Percentiles rank a stretch among this genome's conserved stretches.
phyloP scores from a whole-genome alignment of 768 basidiomycete genomes.

The Pleurotus eryngii region DNA sequence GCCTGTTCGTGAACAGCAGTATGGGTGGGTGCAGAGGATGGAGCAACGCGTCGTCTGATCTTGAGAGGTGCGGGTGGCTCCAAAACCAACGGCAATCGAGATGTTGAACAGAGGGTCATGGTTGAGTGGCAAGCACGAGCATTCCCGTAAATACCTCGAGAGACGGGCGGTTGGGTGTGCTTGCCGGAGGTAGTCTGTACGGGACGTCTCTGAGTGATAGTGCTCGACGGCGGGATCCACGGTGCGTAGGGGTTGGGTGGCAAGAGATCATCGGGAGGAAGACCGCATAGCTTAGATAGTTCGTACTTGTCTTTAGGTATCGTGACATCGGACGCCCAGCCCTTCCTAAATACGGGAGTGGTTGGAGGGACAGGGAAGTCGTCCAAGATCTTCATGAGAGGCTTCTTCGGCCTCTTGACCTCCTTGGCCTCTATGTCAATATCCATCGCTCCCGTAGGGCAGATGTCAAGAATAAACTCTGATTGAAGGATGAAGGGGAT shows the following conservation, averaged over 20 bases:
- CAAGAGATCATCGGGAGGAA: slow-evolving; percentile 1
- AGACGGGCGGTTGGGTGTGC: background rate
- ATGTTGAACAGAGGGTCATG: background rate
- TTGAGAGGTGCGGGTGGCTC: background rate
- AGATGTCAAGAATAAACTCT: slow-evolving; percentile 1
- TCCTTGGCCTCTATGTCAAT: background rate
- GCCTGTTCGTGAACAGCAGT: background rate
- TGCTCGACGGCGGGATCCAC: background rate
- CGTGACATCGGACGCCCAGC: background rate
- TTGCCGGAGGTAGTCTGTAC: background rate
- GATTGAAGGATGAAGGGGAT: background rate
- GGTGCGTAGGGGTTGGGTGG: slow-evolving; percentile 2
- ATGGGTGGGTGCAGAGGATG: background rate
- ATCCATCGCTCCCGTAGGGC: background rate
- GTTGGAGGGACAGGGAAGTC: background rate
- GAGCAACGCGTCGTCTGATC: background rate
- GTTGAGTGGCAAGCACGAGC: background rate
- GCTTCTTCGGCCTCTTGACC: background rate
- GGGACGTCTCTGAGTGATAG: background rate
- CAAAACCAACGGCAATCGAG: background rate
- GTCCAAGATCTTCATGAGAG: background rate
- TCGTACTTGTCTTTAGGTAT: background rate
- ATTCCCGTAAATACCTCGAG: background rate
- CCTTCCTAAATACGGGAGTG: background rate
- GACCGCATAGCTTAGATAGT: background rate